Evolutionary conservation across 805 yeast genomes (phyloP).

Genomic region (Ogataea pignaliae): DNA sequence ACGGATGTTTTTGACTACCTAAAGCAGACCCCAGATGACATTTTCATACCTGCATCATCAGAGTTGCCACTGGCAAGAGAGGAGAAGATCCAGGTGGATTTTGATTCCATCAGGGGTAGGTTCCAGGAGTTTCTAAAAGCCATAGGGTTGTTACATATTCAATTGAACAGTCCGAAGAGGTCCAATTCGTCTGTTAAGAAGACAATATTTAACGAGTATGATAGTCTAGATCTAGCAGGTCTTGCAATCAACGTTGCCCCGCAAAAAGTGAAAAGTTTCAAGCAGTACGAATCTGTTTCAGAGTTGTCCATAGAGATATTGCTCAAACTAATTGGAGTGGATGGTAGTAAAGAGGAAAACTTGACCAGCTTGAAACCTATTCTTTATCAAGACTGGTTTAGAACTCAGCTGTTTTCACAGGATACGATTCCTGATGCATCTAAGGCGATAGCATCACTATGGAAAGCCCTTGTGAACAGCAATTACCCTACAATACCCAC

Average conservation of each 20-base stretch:
- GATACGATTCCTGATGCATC: slow-evolving; percentile 3
- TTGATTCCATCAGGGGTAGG: slow-evolving; percentile 3
- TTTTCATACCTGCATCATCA: slow-evolving; percentile 17
- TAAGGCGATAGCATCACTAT: slow-evolving; percentile 7
- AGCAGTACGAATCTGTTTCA: slow-evolving; percentile 18
- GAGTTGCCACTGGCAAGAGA: slow-evolving; percentile 12
- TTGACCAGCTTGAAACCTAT: slow-evolving; percentile 6
- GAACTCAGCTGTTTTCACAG: slow-evolving; percentile 8
- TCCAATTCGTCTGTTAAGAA: not conserved
- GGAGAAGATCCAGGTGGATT: slow-evolving; percentile 14
- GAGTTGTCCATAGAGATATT: slow-evolving; percentile 8
- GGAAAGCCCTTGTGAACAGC: slow-evolving; percentile 13
- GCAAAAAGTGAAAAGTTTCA: slow-evolving; percentile 20
- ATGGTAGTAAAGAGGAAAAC: not conserved
- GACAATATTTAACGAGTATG: slow-evolving; percentile 19
- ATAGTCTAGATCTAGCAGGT: slow-evolving; percentile 13
- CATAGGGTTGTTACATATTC: slow-evolving; percentile 10
- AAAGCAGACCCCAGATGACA: slow-evolving; percentile 7
- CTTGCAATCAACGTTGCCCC: slow-evolving; percentile 26
- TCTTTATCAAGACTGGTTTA: slow-evolving; percentile 27
- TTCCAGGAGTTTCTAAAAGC: slow-evolving; percentile 5
- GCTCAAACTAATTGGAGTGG: slow-evolving; percentile 4
- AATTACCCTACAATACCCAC: slow-evolving; percentile 9
- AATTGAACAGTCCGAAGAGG: not conserved
- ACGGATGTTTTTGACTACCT: slow-evolving; percentile 12